These are phyloP conservation scores for Boletus hoseneyae DNA, from an alignment of 1,284 basidiomycete species.

Conservation along the genomic window DNA sequence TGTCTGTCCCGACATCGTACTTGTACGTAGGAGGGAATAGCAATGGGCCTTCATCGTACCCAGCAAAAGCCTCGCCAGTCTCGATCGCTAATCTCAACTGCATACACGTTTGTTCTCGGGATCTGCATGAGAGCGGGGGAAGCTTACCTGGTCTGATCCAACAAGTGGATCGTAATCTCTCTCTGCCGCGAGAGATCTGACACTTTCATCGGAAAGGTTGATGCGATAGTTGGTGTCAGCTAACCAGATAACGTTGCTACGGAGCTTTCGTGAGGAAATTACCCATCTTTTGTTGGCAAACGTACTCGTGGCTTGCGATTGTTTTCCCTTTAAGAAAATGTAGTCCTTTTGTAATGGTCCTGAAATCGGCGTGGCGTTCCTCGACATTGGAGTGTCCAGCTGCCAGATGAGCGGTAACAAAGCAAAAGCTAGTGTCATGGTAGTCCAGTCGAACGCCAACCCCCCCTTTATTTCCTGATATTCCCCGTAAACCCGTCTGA, in stretches of 20 bases:
- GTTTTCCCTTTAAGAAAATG: slow-evolving; percentile 88
- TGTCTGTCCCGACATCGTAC: slow-evolving; percentile 80
- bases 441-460: slow-evolving; percentile 92
- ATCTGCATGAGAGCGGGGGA: background rate
- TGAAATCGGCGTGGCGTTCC: slow-evolving; percentile 92
- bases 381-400: slow-evolving; percentile 89
- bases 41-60: slow-evolving; percentile 87
- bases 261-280: slow-evolving; percentile 13
- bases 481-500: slow-evolving; percentile 92
- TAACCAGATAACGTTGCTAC: slow-evolving; percentile 86
- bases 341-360: slow-evolving; percentile 80
- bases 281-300: slow-evolving; percentile 1
- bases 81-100: slow-evolving; percentile 75
- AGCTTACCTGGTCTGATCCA: slow-evolving; percentile 77
- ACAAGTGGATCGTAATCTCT: slow-evolving; percentile 74
- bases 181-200: slow-evolving; percentile 57
- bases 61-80: slow-evolving; percentile 68
- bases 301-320: slow-evolving; percentile 87
- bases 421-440: slow-evolving; percentile 89
- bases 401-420: slow-evolving; percentile 93
- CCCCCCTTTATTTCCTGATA: slow-evolving; percentile 97
- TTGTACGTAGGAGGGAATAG: slow-evolving; percentile 89
- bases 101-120: background rate
- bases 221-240: slow-evolving; percentile 97
- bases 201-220: slow-evolving; percentile 79